A percentile compares a stretch with the other conserved stretches of the same genome.
Evolutionary conservation across 1,139 yeast genomes (phyloP).

Genomic region (Geotrichum carabidarum): DNA sequence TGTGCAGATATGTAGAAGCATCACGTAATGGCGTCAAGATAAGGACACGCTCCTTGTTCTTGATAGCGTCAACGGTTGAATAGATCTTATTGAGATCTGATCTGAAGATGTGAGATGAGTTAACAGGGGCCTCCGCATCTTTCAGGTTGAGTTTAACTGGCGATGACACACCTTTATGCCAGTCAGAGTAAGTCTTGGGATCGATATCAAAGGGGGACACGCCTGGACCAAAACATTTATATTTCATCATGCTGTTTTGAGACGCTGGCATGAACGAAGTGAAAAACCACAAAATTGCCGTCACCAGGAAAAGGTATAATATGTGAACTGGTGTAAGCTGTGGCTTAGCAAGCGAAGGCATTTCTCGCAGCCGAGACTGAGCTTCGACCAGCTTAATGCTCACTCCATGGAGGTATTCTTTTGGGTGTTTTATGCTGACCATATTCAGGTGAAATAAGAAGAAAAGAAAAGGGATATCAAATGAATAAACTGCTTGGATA

Average conservation of each 20-base stretch:
- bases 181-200: slow-evolving; percentile 28
- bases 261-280: slow-evolving; percentile 22
- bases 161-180: slow-evolving; percentile 30
- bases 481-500: too few relatives aligned
- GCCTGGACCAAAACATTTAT: slow-evolving; percentile 32
- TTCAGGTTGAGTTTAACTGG: slow-evolving; percentile 26
- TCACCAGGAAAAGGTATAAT: slow-evolving; percentile 16
- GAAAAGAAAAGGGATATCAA: neutral
- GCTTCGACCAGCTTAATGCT: slow-evolving; percentile 1
- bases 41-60: slow-evolving; percentile 60
- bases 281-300: slow-evolving; percentile 19
- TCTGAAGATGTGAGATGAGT: slow-evolving; percentile 35
- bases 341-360: neutral
- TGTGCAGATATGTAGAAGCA: slow-evolving; percentile 72
- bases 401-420: slow-evolving; percentile 4
- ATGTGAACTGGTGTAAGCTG: slow-evolving; percentile 19
- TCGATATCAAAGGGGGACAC: slow-evolving; percentile 30
- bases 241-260: slow-evolving; percentile 23
- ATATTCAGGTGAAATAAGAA: neutral
- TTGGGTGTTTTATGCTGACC: slow-evolving; percentile 6
- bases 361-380: neutral
- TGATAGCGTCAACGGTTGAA: slow-evolving; percentile 47
- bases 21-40: slow-evolving; percentile 74
- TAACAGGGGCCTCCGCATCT: slow-evolving; percentile 16
- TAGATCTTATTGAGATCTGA: slow-evolving; percentile 45